A percentile compares a stretch with the other conserved stretches of the same genome.
Conservation (phyloP, 176 grass and related monocot species). For the Bromus sterilis region DNA sequence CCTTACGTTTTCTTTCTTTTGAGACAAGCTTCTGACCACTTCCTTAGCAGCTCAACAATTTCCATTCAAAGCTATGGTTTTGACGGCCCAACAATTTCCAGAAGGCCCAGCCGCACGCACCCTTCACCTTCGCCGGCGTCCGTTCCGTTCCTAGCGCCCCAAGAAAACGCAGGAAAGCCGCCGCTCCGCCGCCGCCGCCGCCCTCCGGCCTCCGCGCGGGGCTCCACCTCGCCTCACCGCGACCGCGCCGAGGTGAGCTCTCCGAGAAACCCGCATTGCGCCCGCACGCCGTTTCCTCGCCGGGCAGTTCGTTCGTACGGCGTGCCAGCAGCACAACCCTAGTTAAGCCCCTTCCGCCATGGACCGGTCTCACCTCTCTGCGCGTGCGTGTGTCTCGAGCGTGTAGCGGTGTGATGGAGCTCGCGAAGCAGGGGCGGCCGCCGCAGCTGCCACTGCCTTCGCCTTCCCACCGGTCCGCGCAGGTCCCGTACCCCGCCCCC, state of each 20-base stretch:
- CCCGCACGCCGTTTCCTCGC: not conserved
- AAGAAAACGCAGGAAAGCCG: no score
- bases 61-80: no score
- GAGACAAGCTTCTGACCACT: no score
- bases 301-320: not conserved
- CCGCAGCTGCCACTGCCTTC: not conserved
- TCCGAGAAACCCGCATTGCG: not conserved
- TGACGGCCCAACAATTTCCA: no score
- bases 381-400: not conserved
- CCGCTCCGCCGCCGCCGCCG: not conserved
- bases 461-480: not conserved
- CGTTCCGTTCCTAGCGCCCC: no score
- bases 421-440: conserved; percentile 8
- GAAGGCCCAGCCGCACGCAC: not conserved
- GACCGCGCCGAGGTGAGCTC: conserved; percentile 16
- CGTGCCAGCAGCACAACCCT: not conserved
- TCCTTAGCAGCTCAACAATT: no score
- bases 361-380: not conserved
- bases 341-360: not conserved
- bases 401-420: conserved; percentile 22
- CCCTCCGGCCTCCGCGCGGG: not conserved
- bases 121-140: no score
- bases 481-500: not conserved
- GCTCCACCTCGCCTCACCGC: not conserved
- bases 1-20: no score